Base-by-base conservation (phyloP, 1,284 basidiomycete species). In the Austropuccinia psidii region DNA sequence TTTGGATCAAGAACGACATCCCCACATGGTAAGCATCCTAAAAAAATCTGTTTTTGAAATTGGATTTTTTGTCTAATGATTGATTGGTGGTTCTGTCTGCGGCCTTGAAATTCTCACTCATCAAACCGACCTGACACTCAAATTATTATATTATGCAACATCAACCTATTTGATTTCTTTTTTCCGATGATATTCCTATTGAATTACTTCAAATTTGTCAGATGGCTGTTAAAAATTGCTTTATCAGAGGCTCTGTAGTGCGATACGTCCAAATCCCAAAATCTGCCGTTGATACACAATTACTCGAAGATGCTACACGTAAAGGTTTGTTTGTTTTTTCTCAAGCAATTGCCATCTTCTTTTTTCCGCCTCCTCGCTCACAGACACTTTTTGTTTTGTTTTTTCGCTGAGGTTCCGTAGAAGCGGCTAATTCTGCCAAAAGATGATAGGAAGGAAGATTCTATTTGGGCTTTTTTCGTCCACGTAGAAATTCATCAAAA, bases 211-310 rank as follows among this genome's bases (percentile, higher is more conserved):
- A n/a, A 39, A 31, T 6, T 29, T 19, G 49, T 21, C 78, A 98
- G 95, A 92, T 97, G 87, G 93, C 96, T 0, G 94, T 98, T 58
- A 96, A 95, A 83, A 98, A 97, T 80, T 95, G 93, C 80, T 99
- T 98, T 81, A 98, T 98, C 78, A 89, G 96, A 73, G 96, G 96
- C 74, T 97, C 93, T 2, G 96, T 98, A 15, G 94, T 98, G 45
- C 88, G 96, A 77, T 99, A 98, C 80, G 96, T 98, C 11, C 90
- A 96, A 80, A 85, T 98, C 74, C 91, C 93, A 2, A 87, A 91
- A 24, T 88, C 91, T 74, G 90, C 91, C 75, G 93, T 98, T 75
- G 95, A 99, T 82, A 97, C 93, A 4, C 93, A 96, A 77, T 82
- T 98, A 65, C 81, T 99, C 66, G 96, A 99, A 83, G 96, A 99